Evolutionary conservation across 2,329 filamentous ascomycete species (phyloP).

Genomic region (Lachnellula occidentalis): DNA sequence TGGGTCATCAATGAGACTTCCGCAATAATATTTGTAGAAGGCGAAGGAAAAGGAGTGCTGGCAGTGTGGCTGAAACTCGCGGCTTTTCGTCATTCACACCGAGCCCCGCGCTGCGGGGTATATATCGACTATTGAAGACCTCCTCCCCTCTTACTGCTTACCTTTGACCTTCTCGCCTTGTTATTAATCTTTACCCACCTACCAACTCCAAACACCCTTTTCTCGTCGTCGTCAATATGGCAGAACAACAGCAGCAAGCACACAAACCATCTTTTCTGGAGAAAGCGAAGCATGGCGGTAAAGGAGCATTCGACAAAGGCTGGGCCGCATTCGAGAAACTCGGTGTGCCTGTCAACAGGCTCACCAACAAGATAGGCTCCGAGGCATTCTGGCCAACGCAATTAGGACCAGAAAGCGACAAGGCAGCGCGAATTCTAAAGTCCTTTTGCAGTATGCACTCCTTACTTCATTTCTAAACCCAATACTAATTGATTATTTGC

Average conservation of each 20-base stretch:
- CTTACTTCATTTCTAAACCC: conserved; percentile 15
- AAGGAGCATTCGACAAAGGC: conserved; percentile 68
- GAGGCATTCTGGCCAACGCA: conserved; percentile 82
- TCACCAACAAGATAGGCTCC: conserved; percentile 75
- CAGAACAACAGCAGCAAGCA: conserved; percentile 1
- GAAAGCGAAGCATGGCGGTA: conserved; percentile 45
- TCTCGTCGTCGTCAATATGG: neutral
- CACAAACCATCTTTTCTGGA: conserved; percentile 38
- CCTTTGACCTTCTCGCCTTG: no score
- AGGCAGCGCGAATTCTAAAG: conserved; percentile 80
- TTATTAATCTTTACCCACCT: no score
- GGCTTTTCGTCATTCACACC: no score
- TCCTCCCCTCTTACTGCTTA: no score
- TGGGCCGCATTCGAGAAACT: conserved; percentile 62
- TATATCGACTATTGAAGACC: no score
- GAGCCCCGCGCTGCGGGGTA: no score
- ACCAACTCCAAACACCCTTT: no score
- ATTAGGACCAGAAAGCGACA: conserved; percentile 83
- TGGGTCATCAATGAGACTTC: no score
- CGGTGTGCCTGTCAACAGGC: conserved; percentile 69
- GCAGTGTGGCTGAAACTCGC: no score
- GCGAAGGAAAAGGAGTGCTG: no score
- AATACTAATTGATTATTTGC: conserved; percentile 13
- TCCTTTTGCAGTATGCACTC: conserved; percentile 73
- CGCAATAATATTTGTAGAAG: no score